A percentile compares a stretch with the other conserved stretches of the same genome.
Evolutionary conservation across 2,329 filamentous ascomycete species (phyloP).

Genomic region (Penicillium sp.): DNA sequence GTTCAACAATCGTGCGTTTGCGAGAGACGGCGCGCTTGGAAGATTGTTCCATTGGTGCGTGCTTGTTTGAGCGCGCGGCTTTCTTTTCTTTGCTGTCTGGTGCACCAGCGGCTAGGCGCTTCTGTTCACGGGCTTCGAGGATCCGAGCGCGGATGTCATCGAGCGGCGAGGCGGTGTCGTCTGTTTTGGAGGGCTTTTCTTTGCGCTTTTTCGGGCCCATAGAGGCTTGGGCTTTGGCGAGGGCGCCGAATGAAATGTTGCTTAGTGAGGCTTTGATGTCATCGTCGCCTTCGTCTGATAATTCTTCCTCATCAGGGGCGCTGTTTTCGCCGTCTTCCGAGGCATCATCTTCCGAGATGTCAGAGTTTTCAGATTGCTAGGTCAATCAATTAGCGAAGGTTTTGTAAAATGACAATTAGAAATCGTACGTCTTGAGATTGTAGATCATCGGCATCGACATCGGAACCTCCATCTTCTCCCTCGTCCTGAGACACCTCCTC

Average conservation of each 20-base stretch:
- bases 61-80: slow-evolving; percentile 63
- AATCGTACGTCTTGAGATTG: slow-evolving; percentile 17
- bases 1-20: slow-evolving; percentile 65
- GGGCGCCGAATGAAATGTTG: slow-evolving; percentile 78
- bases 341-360: slow-evolving; percentile 9
- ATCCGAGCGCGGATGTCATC: slow-evolving; percentile 39
- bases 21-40: slow-evolving; percentile 80
- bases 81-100: slow-evolving; percentile 26
- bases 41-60: slow-evolving; percentile 77
- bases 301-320: slow-evolving; percentile 41
- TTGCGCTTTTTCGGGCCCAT: slow-evolving; percentile 45
- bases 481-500: slow-evolving; percentile 16
- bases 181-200: slow-evolving; percentile 11
- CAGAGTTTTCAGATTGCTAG: slow-evolving; percentile 2
- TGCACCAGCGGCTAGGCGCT: slow-evolving; percentile 28
- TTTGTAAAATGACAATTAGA: no score
- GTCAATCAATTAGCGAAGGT: neutral
- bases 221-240: slow-evolving; percentile 76
- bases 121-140: slow-evolving; percentile 42
- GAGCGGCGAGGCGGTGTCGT: slow-evolving; percentile 26
- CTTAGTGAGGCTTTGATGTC: slow-evolving; percentile 43
- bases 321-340: slow-evolving; percentile 36
- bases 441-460: slow-evolving; percentile 9
- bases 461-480: slow-evolving; percentile 10
- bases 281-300: slow-evolving; percentile 32